Conservation (phyloP, 371 early-diverging fungal genomes). For the Mucor ambiguus region DNA sequence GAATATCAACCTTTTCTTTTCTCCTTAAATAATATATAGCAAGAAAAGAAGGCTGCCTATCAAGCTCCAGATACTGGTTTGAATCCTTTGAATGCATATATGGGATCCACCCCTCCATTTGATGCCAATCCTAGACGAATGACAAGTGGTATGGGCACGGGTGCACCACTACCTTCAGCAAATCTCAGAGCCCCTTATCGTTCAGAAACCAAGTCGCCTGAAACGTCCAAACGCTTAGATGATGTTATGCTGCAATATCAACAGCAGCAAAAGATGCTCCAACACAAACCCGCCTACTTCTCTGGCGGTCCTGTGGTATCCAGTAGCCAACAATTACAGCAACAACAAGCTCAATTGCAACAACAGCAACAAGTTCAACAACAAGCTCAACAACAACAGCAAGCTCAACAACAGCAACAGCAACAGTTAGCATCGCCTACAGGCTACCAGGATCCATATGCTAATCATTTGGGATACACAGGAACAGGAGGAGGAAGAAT, state of each 20-base stretch:
- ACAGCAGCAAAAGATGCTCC: conserved; percentile 47
- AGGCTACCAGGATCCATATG: conserved; percentile 28
- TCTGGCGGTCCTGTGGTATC: not conserved
- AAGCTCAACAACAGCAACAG: conserved; percentile 2
- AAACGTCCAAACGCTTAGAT: conserved; percentile 51
- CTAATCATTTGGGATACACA: conserved; percentile 31
- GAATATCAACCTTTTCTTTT: not conserved
- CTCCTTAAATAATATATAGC: conserved; percentile 14
- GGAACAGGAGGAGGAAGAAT: conserved; percentile 43
- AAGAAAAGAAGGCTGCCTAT: conserved; percentile 31
- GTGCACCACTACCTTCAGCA: conserved; percentile 36
- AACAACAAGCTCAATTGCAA: conserved; percentile 11
- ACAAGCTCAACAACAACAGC: conserved; percentile 12
- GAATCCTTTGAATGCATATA: conserved; percentile 16
- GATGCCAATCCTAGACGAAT: conserved; percentile 18
- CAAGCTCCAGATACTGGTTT: conserved; percentile 8
- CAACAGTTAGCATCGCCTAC: conserved; percentile 11
- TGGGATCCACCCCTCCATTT: conserved; percentile 14
- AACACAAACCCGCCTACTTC: conserved; percentile 31
- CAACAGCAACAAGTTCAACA: conserved; percentile 9
- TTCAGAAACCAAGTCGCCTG: conserved; percentile 48
- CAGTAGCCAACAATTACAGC: conserved; percentile 21
- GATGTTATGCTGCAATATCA: conserved; percentile 58
- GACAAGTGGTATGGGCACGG: conserved; percentile 24
- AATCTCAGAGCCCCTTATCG: conserved; percentile 33